Conservation (phyloP, 805 yeast genomes). For the Pichia paraexigua region DNA sequence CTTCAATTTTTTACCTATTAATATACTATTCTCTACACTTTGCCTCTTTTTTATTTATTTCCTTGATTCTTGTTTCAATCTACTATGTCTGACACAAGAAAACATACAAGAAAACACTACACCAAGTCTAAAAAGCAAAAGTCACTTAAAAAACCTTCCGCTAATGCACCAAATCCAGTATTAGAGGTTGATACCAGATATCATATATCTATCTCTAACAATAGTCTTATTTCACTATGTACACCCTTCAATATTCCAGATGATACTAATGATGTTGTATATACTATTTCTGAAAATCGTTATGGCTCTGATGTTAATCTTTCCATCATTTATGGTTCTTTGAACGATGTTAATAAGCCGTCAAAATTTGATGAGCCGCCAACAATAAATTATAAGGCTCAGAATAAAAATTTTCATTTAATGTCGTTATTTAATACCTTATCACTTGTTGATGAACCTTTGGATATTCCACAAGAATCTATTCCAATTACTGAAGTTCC, state of each 20-base stretch:
- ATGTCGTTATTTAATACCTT: neutral
- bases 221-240: constrained; percentile 17
- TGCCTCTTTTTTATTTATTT: neutral
- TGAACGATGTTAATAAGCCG: neutral
- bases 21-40: no score
- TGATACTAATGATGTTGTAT: neutral
- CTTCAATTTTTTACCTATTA: neutral
- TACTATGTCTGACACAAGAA: neutral
- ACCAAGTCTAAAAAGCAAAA: neutral
- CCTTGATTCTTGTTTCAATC: neutral
- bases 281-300: neutral
- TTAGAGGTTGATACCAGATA: neutral
- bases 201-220: neutral
- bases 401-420: constrained; percentile 1
- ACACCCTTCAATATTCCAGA: constrained; percentile 19
- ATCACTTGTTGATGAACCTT: neutral
- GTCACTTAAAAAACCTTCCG: neutral
- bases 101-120: neutral
- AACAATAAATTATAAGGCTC: neutral
- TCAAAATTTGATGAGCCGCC: neutral
- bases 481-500: neutral
- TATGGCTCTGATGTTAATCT: neutral
- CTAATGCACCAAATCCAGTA: neutral
- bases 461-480: neutral
- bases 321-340: constrained; percentile 6